Base-by-base conservation (phyloP, 495 filamentous ascomycete genomes). In the Lasiosphaeriaceae sp. region DNA sequence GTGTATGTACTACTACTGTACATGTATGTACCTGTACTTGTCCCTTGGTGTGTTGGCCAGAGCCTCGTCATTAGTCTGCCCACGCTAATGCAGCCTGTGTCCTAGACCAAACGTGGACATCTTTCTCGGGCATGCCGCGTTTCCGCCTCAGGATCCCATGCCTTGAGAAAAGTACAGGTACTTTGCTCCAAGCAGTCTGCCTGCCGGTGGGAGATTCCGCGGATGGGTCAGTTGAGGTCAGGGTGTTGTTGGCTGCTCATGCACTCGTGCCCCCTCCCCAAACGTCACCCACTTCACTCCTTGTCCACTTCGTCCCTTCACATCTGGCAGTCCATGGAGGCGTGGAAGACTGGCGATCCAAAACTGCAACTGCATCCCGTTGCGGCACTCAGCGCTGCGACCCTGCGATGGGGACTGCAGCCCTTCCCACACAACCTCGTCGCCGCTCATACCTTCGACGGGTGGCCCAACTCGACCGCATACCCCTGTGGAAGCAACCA, bases 291-390 rank as follows among this genome's bases (percentile, higher is more conserved):
- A 17, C 16, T 12, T 11, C 39, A 17, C 39, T 7, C 9, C 1
- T 14, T 2, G 12, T 20, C 46, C 22, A 8, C 12, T 47, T 19
- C 14, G 16, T 16, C 46, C 8, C 46, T 11, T 21, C 20, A 23
- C 21, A 1, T 14, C 46, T 24, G 21, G n/a, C 12, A n/a, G 24
- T 16, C 19, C 20, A 48, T 48, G 46, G 46, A 48, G 24, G 46
- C 46, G 21, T 48, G 46, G 46, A 48, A 48, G n/a, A 23, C 46
- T n/a, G 39, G 39, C 46, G 24, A 48, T 21, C 46, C 46, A 6
- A 14, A 11, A n/a, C 46, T 48, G n/a, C 12, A 48, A 16, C 14
- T 3, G 11, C 46, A 48, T 14, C 46, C 46, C 20, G 46, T 26
- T 20, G 46, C 46, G 21, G 46, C 46, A n/a, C 46, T 48, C 46